Evolutionary conservation across 2,329 filamentous ascomycete species (phyloP), one percentile per base, ranked within the genome.

Genomic region (Chaetomium globosum): DNA sequence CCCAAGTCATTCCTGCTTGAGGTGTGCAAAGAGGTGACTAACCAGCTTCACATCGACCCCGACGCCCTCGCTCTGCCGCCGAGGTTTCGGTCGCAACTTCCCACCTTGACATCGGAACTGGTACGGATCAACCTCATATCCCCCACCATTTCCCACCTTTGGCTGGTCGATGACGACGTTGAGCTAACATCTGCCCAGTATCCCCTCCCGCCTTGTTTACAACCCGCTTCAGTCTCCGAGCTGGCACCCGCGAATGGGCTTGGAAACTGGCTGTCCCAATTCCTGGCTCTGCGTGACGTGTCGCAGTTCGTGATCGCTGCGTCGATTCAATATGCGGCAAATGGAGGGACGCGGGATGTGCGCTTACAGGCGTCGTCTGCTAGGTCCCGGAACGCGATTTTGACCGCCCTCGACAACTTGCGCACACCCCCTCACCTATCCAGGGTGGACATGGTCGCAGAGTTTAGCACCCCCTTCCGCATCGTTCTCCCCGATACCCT

Each of bases 231-330:
- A 57, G 74, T 80, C 13, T 73, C 74, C 7, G 73, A 74, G 19
- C 70, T 80, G 36, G 76, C 74, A 1, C 71, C 75, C 1, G 61
- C 68, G 16, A 70, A 74, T 57, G 70, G 74, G 4, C 70, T 69
- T 16, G 66, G 72, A n/a, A 72, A 73, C 63, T 80, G 78, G 78
- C 69, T 80, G 12, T 63, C 74, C 5, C 76, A 79, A 58, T 77
- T 78, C 56, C 70, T 80, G 4, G 74, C 78, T 0, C 72, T 80
- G 12, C 71, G 77, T 64, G 78, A 80, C 70, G 71, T 79, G 9
- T 74, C 76, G 0, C 75, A 77, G 13, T 80, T 77, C 60, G 72
- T 78, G 2, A 73, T 79, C 9, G 77, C 74, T 13, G 77, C 78
- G 13, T 78, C 76, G 1, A 63, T 80, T 30, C 78, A 80, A 53